Evolutionary conservation across 805 yeast genomes (phyloP).

Genomic region (Candida gorgasii): DNA sequence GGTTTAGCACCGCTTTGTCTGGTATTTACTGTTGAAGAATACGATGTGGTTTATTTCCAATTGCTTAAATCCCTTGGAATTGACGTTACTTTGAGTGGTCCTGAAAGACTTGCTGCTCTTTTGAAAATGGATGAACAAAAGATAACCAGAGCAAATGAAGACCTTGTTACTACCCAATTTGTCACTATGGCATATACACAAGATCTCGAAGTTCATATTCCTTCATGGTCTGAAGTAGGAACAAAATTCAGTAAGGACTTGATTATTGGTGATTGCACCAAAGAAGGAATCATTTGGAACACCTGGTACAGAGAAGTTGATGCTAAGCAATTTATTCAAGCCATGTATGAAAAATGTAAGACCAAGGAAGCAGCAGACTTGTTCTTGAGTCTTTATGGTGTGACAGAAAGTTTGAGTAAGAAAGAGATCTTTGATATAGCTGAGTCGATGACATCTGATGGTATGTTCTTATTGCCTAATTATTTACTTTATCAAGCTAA

Average conservation of each 20-base stretch:
- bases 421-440: neutral
- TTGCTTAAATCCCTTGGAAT: constrained; percentile 14
- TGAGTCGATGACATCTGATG: constrained; percentile 4
- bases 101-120: neutral
- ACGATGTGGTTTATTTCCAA: constrained; percentile 15
- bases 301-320: neutral
- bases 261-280: constrained; percentile 5
- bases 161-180: constrained; percentile 9
- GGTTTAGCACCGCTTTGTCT: constrained; percentile 17
- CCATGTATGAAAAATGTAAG: neutral
- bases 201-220: constrained; percentile 4
- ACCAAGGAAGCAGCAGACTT: neutral
- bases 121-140: constrained; percentile 7
- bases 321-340: neutral
- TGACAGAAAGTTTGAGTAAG: neutral
- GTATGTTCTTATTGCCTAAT: constrained; percentile 4
- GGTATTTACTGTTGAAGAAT: constrained; percentile 14
- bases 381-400: neutral
- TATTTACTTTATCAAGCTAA: constrained; percentile 2
- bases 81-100: constrained; percentile 5
- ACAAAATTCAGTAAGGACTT: neutral
- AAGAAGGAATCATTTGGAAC: constrained; percentile 6
- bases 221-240: constrained; percentile 14
- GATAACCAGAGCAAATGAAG: constrained; percentile 12
- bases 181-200: constrained; percentile 15